Percentiles rank a stretch among this genome's conserved stretches.
Evolutionary conservation across 2,329 filamentous ascomycete species (phyloP).

Genomic region (Aspergillus fijiensis): DNA sequence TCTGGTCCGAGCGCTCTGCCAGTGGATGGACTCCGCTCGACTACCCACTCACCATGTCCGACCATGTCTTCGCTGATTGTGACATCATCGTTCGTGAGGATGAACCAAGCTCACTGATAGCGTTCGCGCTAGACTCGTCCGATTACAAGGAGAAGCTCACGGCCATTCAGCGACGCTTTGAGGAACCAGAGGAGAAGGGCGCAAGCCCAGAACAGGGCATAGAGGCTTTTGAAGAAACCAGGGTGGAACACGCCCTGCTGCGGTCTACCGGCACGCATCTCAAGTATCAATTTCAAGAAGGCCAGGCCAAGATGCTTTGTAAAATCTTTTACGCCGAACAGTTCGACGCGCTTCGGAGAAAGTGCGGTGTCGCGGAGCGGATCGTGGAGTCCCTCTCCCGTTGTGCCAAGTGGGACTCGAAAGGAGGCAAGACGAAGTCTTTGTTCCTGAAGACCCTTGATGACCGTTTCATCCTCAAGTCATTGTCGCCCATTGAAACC

Average conservation of each 20-base stretch:
- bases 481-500: constrained; percentile 84
- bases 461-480: constrained; percentile 90
- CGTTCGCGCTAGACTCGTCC: constrained; percentile 81
- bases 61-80: constrained; percentile 95
- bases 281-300: constrained; percentile 93
- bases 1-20: constrained; percentile 96
- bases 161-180: constrained; percentile 40
- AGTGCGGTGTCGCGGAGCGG: constrained; percentile 88
- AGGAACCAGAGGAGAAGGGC: constrained; percentile 30
- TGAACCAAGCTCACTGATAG: constrained; percentile 93
- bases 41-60: constrained; percentile 81
- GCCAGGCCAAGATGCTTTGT: constrained; percentile 91
- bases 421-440: constrained; percentile 96
- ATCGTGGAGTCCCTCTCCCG: constrained; percentile 94
- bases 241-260: constrained; percentile 81
- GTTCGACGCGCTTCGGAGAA: constrained; percentile 88
- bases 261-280: constrained; percentile 86
- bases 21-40: constrained; percentile 92
- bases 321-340: constrained; percentile 99
- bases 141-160: constrained; percentile 82
- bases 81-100: constrained; percentile 97
- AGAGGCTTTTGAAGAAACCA: constrained; percentile 60
- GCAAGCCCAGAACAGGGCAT: constrained; percentile 28
- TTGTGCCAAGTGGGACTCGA: constrained; percentile 96
- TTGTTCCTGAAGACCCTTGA: constrained; percentile 96